Conservation (phyloP, 345 rosid species). For the Triadica sebifera region DNA sequence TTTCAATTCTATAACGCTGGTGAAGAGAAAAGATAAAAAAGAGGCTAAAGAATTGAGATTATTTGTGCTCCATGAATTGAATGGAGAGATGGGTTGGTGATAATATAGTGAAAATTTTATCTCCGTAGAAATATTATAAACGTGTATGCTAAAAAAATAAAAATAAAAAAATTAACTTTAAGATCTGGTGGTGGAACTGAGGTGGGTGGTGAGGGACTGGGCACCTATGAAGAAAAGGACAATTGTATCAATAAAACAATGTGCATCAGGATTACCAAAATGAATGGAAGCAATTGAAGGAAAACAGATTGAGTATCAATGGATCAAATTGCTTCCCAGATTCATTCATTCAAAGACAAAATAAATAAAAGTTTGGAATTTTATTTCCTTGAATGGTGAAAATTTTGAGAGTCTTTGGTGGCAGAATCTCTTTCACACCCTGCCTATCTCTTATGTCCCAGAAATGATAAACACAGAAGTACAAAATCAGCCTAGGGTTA, state of each 20-base stretch:
- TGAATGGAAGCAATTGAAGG: slow-evolving; percentile 57
- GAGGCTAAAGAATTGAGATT: background rate
- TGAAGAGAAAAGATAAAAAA: slow-evolving; percentile 9
- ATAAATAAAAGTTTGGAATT: background rate
- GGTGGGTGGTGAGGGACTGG: slow-evolving; percentile 40
- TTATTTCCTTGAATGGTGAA: background rate
- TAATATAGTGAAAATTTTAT: slow-evolving; percentile 26
- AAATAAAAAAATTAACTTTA: slow-evolving; percentile 11
- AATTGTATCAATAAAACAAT: background rate
- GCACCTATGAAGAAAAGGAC: slow-evolving; percentile 44
- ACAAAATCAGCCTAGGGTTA: background rate
- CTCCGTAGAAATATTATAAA: background rate
- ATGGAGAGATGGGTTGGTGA: slow-evolving; percentile 33
- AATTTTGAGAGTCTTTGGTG: slow-evolving; percentile 40
- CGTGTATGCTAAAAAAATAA: background rate
- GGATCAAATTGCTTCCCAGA: slow-evolving; percentile 49
- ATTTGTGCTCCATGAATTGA: slow-evolving; percentile 28
- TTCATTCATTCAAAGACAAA: slow-evolving; percentile 15
- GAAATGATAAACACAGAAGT: background rate
- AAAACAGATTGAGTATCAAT: slow-evolving; percentile 59
- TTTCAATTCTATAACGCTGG: background rate
- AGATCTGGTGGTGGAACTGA: slow-evolving; percentile 26
- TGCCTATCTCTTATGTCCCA: slow-evolving; percentile 34
- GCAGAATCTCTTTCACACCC: slow-evolving; percentile 59
- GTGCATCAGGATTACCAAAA: slow-evolving; percentile 16